Evolutionary conservation across 139 green algal species (phyloP), one percentile per base, ranked within the genome.

Genomic region (Chlorella sp.): DNA sequence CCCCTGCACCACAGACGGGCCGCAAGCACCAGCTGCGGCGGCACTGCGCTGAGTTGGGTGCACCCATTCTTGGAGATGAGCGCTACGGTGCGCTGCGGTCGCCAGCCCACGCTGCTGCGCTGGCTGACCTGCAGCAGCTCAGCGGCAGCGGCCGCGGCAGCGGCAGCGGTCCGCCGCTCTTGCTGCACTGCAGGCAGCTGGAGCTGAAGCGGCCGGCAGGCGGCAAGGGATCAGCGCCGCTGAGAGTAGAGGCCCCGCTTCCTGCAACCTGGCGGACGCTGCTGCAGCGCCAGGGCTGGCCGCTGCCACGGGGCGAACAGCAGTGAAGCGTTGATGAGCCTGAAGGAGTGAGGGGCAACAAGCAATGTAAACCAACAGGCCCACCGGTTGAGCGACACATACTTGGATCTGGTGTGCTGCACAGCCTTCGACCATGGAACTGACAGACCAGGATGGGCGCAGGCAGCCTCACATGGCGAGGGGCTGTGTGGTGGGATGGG

Each of bases 11-110:
- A 18, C 12, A 38, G n/a, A 87, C 82, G 51, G 89, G 89, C 18
- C 78, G 89, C 26, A 93, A 92, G 86, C 90, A 93, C 81, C 90
- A 93, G 89, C 79, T 93, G 63, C 85, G 90, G 20, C 55, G 75
- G 82, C 89, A 92, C 84, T 92, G 85, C 63, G 86, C 89, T 7
- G 85, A 34, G 4, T 82, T 93, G 62, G 69, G 64, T 13, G 81
- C 85, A 11, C 34, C 90, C 12, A 89, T 93, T 23, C n/a, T 93
- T 21, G 90, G 90, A 21, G 90, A 93, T 67, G 62, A 3, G 25
- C 65, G 65, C 13, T 90, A 93, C 51, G 90, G 86, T 0, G 26
- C 28, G 32, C 18, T 76, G 5, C 41, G 76, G 1, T 69, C 36
- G 36, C 26, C 32, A 15, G 28, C 23, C 25, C 85, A 91, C 63